Percentiles rank a stretch among this genome's conserved stretches.
Evolutionary conservation across 164 flowering plant species (phyloP).

Genomic region (Sedum album): DNA sequence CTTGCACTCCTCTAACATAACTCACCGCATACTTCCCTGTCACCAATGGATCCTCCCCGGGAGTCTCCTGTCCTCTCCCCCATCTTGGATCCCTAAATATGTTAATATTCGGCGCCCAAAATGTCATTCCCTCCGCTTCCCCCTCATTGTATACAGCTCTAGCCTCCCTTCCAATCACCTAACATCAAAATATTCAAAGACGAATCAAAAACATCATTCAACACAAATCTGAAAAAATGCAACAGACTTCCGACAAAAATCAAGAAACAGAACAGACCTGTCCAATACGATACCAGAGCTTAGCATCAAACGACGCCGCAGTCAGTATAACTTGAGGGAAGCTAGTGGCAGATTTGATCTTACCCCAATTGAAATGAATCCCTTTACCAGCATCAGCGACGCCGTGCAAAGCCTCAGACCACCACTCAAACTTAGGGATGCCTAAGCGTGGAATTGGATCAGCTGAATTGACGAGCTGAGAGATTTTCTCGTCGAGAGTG

Average conservation of each 20-base stretch:
- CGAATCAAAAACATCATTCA: not conserved
- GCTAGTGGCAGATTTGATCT: constrained; percentile 56
- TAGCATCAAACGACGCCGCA: constrained; percentile 64
- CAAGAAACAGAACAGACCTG: constrained; percentile 25
- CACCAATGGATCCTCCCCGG: constrained; percentile 81
- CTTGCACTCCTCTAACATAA: constrained; percentile 83
- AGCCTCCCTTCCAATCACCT: constrained; percentile 76
- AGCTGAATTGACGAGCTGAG: constrained; percentile 65
- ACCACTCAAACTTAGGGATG: constrained; percentile 77
- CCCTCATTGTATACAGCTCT: constrained; percentile 80
- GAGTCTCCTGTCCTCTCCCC: constrained; percentile 98
- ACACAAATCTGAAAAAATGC: too few species aligned
- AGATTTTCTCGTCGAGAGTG: constrained; percentile 73
- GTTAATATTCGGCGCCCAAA: constrained; percentile 95
- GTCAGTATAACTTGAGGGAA: constrained; percentile 61
- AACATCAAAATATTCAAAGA: not conserved
- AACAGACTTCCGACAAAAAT: not conserved
- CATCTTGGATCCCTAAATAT: constrained; percentile 90
- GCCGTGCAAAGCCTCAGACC: constrained; percentile 83
- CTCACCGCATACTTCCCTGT: constrained; percentile 54
- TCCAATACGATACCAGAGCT: constrained; percentile 74
- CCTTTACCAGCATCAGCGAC: constrained; percentile 44
- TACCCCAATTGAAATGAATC: constrained; percentile 32
- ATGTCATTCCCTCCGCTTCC: constrained; percentile 85
- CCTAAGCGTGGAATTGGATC: constrained; percentile 69